Base-by-base conservation (phyloP, 2,329 filamentous ascomycete genomes). In the Alternaria dauci region DNA sequence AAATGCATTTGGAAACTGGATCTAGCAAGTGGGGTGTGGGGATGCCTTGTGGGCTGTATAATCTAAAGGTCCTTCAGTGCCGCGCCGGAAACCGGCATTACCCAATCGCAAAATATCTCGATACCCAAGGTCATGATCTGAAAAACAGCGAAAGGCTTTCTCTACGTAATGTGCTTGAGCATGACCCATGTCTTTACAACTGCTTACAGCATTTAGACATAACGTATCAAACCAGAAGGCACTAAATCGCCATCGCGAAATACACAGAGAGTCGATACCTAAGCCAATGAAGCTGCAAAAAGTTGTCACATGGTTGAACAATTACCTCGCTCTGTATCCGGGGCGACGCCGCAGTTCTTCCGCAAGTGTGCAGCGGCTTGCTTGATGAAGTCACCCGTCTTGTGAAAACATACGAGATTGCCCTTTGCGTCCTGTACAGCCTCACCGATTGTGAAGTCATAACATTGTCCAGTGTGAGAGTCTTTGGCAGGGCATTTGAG, bases 401-500 rank as follows among this genome's bases (percentile, higher is more conserved):
- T 77, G 51, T 76, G 76, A 44, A 76, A 78, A 54, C 74, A 78
- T 2, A 77, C 72, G 23, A 66, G 62, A 46, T 77, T 78, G 2
- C 72, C 74, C 55, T 76, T 76, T 1, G 73, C 76, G 55, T 76
- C 72, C 11, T 67, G 69, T 23, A 76, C 72, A 36, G 72, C 66
- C 59, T 76, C 71, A 1, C 73, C 73, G 32, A 76, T 76, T 12
- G 69, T 66, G 34, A 68, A 73, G 48, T 76, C 75, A 43, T 76
- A 77, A 2, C 71, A 39, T 48, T 75, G 71, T 42, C 74, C 72
- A 18, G 75, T 77, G 51, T 77, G 75, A 42, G 68, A 75, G 59
- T 77, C 75, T 54, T 68, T 70, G 1, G 72, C 73, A 6, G 71
- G 75, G 38, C 71, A 74, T 47, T 65, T 69, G n/a, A 76, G 67